A percentile compares a stretch with the other conserved stretches of the same genome.
Evolutionary conservation across 2,329 filamentous ascomycete species (phyloP).

Genomic region (Aspergillus arachidicola): DNA sequence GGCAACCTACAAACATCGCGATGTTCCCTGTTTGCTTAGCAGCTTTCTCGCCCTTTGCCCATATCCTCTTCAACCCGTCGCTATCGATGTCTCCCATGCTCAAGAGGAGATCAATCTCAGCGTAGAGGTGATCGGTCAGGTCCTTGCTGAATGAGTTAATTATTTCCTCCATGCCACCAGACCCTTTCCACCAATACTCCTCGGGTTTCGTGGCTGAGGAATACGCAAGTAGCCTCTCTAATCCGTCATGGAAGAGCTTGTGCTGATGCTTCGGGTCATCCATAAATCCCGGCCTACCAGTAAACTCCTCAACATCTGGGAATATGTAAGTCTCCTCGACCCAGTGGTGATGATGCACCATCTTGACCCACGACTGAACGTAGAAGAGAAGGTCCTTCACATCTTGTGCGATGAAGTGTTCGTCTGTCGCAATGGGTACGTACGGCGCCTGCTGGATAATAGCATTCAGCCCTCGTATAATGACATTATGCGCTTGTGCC

Average conservation of each 20-base stretch:
- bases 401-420: neutral
- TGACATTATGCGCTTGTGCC: neutral
- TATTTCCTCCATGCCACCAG: neutral
- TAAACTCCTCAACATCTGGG: neutral
- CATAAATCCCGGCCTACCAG: neutral
- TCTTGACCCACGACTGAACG: neutral
- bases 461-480: neutral
- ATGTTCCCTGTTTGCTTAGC: neutral
- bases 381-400: neutral
- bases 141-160: neutral
- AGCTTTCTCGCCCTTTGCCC: neutral
- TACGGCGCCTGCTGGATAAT: neutral
- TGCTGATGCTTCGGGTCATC: neutral
- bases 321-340: neutral
- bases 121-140: neutral
- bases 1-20: neutral
- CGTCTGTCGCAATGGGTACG: neutral
- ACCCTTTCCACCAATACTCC: neutral
- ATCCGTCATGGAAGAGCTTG: neutral
- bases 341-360: neutral
- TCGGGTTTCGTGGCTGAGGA: neutral
- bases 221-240: neutral
- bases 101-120: neutral
- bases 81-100: neutral
- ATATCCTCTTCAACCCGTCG: neutral